Conservation (phyloP, 129 eudicot species). For the Centrapalus pauciflorus region DNA sequence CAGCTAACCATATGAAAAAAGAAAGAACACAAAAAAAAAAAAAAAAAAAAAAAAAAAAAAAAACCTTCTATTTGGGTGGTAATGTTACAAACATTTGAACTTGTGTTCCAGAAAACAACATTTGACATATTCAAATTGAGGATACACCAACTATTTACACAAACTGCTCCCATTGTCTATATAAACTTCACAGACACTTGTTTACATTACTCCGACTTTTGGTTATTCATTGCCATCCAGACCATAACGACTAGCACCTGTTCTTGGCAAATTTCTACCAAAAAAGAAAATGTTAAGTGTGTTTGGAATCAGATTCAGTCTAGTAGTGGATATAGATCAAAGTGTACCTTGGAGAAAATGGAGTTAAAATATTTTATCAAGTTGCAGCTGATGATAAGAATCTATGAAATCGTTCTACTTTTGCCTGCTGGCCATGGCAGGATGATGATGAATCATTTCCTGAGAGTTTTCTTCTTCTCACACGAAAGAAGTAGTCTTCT, state of each 20-base stretch:
- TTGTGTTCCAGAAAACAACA: slow-evolving; percentile 16
- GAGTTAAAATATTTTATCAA: slow-evolving; percentile 11
- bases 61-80: slow-evolving; percentile 3
- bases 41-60: background rate
- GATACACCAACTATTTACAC: slow-evolving; percentile 19
- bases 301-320: background rate
- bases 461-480: slow-evolving; percentile 35
- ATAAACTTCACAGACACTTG: slow-evolving; percentile 20
- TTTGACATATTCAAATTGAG: slow-evolving; percentile 17
- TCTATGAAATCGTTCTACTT: slow-evolving; percentile 53
- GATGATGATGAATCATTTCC: slow-evolving; percentile 18
- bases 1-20: background rate
- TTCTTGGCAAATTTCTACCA: slow-evolving; percentile 14
- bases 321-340: background rate
- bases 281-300: background rate
- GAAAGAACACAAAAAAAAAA: background rate
- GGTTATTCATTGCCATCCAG: background rate
- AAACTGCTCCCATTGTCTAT: slow-evolving; percentile 3
- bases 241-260: slow-evolving; percentile 14
- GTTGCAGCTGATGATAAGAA: slow-evolving; percentile 39
- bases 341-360: slow-evolving; percentile 19
- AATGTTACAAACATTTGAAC: slow-evolving; percentile 23
- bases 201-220: slow-evolving; percentile 7
- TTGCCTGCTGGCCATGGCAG: slow-evolving; percentile 22
- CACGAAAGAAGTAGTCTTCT: slow-evolving; percentile 68